These are phyloP conservation scores for Fusarium haematococcum DNA, from an alignment of 2,329 filamentous ascomycete species.

Conservation along the genomic window DNA sequence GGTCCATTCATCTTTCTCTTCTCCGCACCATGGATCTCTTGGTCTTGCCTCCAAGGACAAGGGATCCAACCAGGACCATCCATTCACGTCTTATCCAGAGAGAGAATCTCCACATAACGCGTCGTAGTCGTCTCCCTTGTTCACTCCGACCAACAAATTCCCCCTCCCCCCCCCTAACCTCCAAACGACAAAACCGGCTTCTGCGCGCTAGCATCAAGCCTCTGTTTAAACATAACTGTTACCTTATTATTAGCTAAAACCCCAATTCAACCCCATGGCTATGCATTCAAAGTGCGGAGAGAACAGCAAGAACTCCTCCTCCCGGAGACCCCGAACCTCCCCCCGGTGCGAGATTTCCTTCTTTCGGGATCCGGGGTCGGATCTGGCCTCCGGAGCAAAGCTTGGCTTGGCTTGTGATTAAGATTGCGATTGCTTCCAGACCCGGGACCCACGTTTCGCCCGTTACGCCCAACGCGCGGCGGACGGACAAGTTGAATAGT, in stretches of 20 bases:
- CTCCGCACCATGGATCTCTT: constrained; percentile 2
- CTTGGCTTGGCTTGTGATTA: neutral
- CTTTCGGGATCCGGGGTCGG: neutral
- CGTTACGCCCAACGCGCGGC: neutral
- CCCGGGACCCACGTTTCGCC: neutral
- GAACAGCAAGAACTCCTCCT: neutral
- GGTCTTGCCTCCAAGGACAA: neutral
- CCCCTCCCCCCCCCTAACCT: neutral
- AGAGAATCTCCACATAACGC: neutral
- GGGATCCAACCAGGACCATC: neutral
- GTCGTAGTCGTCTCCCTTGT: neutral
- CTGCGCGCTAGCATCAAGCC: constrained; percentile 3
- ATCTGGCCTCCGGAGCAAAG: neutral
- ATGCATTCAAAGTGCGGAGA: constrained; percentile 19
- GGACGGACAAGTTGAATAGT: neutral
- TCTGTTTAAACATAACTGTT: constrained; percentile 33
- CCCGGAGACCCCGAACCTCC: neutral
- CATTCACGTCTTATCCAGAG: neutral
- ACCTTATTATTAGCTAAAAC: constrained; percentile 41
- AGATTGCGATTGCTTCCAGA: constrained; percentile 1
- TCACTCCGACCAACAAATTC: constrained; percentile 7
- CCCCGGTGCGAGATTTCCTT: neutral
- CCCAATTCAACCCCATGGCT: constrained; percentile 21
- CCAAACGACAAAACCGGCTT: neutral
- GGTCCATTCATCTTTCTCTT: neutral